Percentiles rank a stretch among this genome's conserved stretches.
These are phyloP conservation scores for Monilinia fructicola DNA, from an alignment of 2,329 filamentous ascomycete genomes.

Conservation along the genomic window DNA sequence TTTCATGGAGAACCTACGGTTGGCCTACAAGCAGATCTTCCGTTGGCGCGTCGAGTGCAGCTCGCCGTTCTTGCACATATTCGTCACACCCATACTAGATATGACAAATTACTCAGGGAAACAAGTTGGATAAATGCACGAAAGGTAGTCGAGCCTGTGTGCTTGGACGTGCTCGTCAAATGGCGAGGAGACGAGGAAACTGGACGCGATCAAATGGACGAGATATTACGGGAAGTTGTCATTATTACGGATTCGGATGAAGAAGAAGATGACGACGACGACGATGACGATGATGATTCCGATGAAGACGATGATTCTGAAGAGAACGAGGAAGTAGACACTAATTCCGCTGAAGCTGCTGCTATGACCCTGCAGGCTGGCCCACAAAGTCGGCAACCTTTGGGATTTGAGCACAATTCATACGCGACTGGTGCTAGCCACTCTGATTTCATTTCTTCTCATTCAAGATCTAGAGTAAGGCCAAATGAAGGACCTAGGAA, in stretches of 20 bases:
- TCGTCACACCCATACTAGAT: constrained; percentile 64
- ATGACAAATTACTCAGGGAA: constrained; percentile 60
- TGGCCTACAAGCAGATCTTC: constrained; percentile 55
- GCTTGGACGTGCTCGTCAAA: constrained; percentile 66
- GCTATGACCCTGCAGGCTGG: constrained; percentile 26
- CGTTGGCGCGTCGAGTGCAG: constrained; percentile 62
- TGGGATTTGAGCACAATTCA: neutral
- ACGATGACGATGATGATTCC: constrained; percentile 27
- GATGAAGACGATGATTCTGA: constrained; percentile 27
- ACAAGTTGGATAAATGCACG: constrained; percentile 59
- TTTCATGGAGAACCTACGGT: constrained; percentile 57
- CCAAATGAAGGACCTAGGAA: constrained; percentile 23
- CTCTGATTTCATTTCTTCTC: constrained; percentile 1
- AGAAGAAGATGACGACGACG: constrained; percentile 26
- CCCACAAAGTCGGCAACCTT: constrained; percentile 16
- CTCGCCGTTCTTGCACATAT: constrained; percentile 66
- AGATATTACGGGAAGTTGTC: constrained; percentile 65
- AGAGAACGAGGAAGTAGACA: constrained; percentile 30
- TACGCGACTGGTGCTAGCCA: neutral
- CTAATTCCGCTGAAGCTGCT: constrained; percentile 27
- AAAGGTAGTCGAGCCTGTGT: constrained; percentile 59
- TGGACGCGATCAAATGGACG: constrained; percentile 65
- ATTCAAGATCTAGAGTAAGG: constrained; percentile 13
- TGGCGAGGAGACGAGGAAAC: constrained; percentile 71
- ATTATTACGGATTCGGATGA: constrained; percentile 51